These are phyloP conservation scores for Dimocarpus longan DNA, from an alignment of 345 rosid genomes.

Conservation along the genomic window DNA sequence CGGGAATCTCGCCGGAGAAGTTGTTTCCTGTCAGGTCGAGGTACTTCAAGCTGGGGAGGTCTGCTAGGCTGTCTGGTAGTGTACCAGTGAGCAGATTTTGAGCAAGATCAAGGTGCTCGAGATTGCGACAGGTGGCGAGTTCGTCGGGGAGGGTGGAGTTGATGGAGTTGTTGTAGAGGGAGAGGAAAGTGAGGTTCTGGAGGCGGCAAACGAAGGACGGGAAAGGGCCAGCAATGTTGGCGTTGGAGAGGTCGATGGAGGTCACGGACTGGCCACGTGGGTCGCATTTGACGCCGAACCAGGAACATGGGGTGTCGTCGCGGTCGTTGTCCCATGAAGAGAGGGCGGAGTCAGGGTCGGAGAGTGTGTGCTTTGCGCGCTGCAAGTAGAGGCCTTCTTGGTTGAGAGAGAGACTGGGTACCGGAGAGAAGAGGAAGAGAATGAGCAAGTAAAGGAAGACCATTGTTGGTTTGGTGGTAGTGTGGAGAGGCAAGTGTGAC, in stretches of 20 bases:
- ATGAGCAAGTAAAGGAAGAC: constrained; percentile 24
- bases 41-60: constrained; percentile 50
- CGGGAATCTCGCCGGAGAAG: constrained; percentile 88
- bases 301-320: constrained; percentile 54
- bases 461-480: not conserved
- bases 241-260: constrained; percentile 62
- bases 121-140: constrained; percentile 58
- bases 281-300: constrained; percentile 63
- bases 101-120: constrained; percentile 71
- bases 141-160: constrained; percentile 63
- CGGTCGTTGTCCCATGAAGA: constrained; percentile 56
- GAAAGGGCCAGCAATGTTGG: constrained; percentile 71
- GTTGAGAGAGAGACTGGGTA: constrained; percentile 43
- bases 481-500: not conserved
- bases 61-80: constrained; percentile 57
- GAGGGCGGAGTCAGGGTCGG: constrained; percentile 62
- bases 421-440: constrained; percentile 17
- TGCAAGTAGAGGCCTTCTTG: constrained; percentile 69
- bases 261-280: constrained; percentile 45
- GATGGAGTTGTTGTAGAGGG: constrained; percentile 65
- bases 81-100: constrained; percentile 79
- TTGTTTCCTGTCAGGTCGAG: constrained; percentile 84
- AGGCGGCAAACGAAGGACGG: constrained; percentile 76
- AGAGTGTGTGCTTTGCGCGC: constrained; percentile 44
- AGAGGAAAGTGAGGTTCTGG: constrained; percentile 50